Evolutionary conservation across 1,139 yeast genomes (phyloP), one percentile per base, ranked within the genome.

Genomic region (Suhomyces choctaworum): DNA sequence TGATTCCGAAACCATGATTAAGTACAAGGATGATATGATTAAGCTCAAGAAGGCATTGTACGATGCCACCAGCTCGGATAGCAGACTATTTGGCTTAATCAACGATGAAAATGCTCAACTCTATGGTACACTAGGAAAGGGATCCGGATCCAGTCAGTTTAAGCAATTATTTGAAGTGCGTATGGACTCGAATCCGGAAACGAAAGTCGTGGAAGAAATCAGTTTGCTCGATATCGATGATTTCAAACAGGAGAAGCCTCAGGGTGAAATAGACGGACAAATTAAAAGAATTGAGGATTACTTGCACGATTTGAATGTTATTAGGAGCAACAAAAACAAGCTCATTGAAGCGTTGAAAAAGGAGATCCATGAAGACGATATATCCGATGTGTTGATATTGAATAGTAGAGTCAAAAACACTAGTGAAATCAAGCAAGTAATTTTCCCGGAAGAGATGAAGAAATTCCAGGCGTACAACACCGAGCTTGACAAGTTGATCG

Each of bases 361-460:
- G 6, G 76, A 76, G 36, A 81, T 87, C 26, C 95, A 83, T 50
- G 70, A 75, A 14, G 98, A 92, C 58, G 97, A 92, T 54, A 88
- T 90, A 34, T 83, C 96, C 0, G 82, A 85, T 39, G 70, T 83
- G 16, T 68, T 92, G 24, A 76, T 92, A 4, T 64, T 84, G 46
- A 84, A 86, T 56, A 78, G 80, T 46, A 76, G 77, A 35, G 67
- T 73, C 22, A 72, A 73, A 40, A 53, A 74, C 3, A 79, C 78
- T 14, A 67, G 71, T 27, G 92, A 83, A 44, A 72, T 82, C 37
- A 73, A 72, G 46, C 64, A 68, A 19, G 62, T 67, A 23, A 70
- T 87, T 14, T 90, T 90, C 56, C 76, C 80, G 11, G 74, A 77
- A 37, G 96, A 89, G 56, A 64, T 92, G 45, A 77, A 74, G 34